A percentile compares a stretch with the other conserved stretches of the same genome.
phyloP scores from a whole-genome alignment of 2,329 filamentous ascomycete genomes.

The Penicillium vulpinum region DNA sequence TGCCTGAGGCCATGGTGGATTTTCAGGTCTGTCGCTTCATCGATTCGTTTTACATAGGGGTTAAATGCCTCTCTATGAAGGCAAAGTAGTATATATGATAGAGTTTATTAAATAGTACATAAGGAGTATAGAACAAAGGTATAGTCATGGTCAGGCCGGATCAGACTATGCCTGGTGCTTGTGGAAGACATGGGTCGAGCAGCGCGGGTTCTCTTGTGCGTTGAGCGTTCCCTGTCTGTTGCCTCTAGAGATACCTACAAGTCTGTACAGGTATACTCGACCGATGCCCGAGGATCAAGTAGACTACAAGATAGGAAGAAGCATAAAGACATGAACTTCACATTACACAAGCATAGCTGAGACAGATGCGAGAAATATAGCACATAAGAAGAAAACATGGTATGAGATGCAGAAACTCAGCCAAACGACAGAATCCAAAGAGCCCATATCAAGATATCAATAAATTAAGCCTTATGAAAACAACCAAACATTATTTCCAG shows the following conservation, averaged over 20 bases:
- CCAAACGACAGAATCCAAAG: not conserved
- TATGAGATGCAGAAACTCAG: not conserved
- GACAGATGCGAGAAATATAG: not conserved
- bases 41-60: too few species aligned
- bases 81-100: too few species aligned
- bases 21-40: too few species aligned
- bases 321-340: constrained; percentile 12
- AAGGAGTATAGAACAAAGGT: too few species aligned
- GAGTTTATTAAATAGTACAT: too few species aligned
- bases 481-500: constrained; percentile 5
- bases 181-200: too few species aligned
- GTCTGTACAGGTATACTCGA: not conserved
- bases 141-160: too few species aligned
- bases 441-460: not conserved
- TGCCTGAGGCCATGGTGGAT: not conserved
- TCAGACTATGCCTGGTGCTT: too few species aligned
- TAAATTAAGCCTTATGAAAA: constrained; percentile 7
- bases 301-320: constrained; percentile 1
- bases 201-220: too few species aligned
- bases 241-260: not conserved
- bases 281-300: not conserved
- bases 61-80: too few species aligned
- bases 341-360: constrained; percentile 11
- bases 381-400: not conserved
- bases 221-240: not conserved